A percentile compares a stretch with the other conserved stretches of the same genome.
phyloP scores from a whole-genome alignment of 2,329 filamentous ascomycete species.

The Alternaria gansuensis region DNA sequence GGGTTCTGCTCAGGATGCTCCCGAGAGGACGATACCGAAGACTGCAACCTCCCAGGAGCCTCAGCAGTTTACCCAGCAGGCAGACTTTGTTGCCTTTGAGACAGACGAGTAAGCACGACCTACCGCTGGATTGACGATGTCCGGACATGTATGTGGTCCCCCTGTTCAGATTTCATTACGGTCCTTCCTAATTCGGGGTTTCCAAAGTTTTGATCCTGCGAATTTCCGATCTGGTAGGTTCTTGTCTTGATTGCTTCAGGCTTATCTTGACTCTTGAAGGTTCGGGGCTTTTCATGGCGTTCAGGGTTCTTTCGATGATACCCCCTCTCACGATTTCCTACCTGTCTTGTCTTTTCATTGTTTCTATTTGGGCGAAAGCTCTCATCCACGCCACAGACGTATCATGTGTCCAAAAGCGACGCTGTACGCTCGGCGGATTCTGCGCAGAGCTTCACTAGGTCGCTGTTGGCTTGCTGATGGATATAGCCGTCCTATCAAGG shows the following conservation, averaged over 20 bases:
- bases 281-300: conserved; percentile 23
- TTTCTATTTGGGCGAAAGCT: conserved; percentile 4
- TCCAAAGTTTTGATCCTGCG: conserved; percentile 23
- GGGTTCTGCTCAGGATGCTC: conserved; percentile 13
- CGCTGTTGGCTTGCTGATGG: conserved; percentile 18
- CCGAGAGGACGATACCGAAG: conserved; percentile 10
- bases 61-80: conserved; percentile 43
- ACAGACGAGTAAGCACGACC: conserved; percentile 25
- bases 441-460: conserved; percentile 8
- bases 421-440: not conserved
- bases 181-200: conserved; percentile 26
- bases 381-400: conserved; percentile 4
- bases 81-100: conserved; percentile 44
- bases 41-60: conserved; percentile 9
- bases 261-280: conserved; percentile 27
- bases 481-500: conserved; percentile 8
- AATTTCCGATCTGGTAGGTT: conserved; percentile 31
- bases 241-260: conserved; percentile 16
- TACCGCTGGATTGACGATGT: conserved; percentile 6
- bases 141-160: conserved; percentile 29
- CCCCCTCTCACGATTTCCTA: conserved; percentile 31
- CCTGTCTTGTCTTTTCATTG: conserved; percentile 19
- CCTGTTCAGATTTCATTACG: conserved; percentile 11
- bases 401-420: conserved; percentile 1
- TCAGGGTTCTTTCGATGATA: conserved; percentile 38